Percentiles rank a stretch among this genome's conserved stretches.
phyloP scores from a whole-genome alignment of 2,329 filamentous ascomycete genomes.

The Laburnicola sp. region DNA sequence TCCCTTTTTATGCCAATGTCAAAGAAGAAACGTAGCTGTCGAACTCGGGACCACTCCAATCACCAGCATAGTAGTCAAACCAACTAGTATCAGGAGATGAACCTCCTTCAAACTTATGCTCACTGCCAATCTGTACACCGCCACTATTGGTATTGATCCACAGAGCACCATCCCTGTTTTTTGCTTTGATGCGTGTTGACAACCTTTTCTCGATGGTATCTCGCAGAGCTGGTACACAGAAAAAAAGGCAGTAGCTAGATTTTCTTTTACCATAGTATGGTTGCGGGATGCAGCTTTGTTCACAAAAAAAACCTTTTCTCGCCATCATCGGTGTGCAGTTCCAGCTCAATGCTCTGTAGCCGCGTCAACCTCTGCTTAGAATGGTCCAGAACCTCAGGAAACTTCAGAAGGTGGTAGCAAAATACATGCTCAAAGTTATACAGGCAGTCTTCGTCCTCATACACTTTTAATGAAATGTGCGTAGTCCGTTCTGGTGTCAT shows the following conservation, averaged over 20 bases:
- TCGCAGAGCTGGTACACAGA: no score
- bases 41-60: no score
- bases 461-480: slow-evolving; percentile 2
- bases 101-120: neutral
- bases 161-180: neutral
- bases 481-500: slow-evolving; percentile 8
- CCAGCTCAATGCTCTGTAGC: neutral
- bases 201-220: no score
- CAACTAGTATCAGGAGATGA: no score
- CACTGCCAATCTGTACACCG: neutral
- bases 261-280: no score
- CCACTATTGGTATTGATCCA: neutral
- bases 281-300: no score
- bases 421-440: neutral
- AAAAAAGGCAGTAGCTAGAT: no score
- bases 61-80: no score
- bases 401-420: neutral
- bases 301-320: no score
- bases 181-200: neutral
- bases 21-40: no score
- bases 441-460: neutral
- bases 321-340: neutral
- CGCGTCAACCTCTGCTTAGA: neutral
- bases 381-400: neutral
- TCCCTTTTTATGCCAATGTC: no score